Conservation (phyloP, 129 eudicot genomes). For the Lonicera japonica region DNA sequence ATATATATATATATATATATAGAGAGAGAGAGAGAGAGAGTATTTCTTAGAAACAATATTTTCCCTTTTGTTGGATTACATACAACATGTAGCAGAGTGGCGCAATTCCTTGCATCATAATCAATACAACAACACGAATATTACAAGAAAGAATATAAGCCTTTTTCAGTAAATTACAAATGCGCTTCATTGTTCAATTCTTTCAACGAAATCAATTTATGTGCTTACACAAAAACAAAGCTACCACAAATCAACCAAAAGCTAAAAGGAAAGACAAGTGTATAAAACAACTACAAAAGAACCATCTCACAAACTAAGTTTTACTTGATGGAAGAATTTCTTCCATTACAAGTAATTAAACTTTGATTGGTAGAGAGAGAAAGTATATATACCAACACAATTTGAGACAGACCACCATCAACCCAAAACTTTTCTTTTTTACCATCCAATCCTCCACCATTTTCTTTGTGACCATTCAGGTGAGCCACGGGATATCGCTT, state of each 20-base stretch:
- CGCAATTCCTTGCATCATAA: not conserved
- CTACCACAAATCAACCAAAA: conserved; percentile 7
- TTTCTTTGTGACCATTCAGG: not conserved
- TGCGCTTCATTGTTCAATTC: not conserved
- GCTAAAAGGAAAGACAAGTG: not conserved
- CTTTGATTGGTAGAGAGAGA: not conserved
- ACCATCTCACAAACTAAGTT: conserved; percentile 9
- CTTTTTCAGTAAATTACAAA: conserved; percentile 4
- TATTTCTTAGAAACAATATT: not conserved
- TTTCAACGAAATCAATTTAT: conserved; percentile 13
- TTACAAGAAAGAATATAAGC: not conserved
- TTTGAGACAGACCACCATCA: not conserved
- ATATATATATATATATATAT: no score
- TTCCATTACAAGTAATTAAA: conserved; percentile 3
- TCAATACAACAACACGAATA: not conserved
- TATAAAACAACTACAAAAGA: conserved; percentile 4
- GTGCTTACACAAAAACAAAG: conserved; percentile 27
- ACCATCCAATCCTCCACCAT: conserved; percentile 2
- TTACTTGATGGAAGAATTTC: not conserved
- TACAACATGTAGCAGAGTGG: not conserved
- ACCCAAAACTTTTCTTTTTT: not conserved
- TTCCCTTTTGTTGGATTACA: not conserved
- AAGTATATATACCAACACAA: conserved; percentile 1
- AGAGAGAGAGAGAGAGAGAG: not conserved
- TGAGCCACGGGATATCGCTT: not conserved